Conservation (phyloP, 179 eudicot species). For the Patellifolia procumbens region DNA sequence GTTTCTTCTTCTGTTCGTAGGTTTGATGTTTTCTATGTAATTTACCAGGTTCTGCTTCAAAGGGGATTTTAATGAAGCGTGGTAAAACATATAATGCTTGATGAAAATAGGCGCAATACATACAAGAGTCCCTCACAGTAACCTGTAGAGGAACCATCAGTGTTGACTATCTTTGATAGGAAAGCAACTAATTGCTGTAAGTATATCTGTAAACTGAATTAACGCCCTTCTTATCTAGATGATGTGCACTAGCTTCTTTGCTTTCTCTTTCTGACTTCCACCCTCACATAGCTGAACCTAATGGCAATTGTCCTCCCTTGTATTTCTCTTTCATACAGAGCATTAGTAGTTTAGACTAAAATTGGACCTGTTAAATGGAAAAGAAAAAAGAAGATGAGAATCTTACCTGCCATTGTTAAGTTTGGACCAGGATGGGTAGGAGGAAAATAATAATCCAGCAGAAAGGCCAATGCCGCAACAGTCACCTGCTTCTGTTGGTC, state of each 20-base stretch:
- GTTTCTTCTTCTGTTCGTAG: neutral
- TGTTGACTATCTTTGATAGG: slow-evolving; percentile 46
- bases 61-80: slow-evolving; percentile 46
- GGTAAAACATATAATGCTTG: slow-evolving; percentile 64
- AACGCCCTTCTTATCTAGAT: neutral
- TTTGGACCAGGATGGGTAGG: slow-evolving; percentile 93
- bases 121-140: slow-evolving; percentile 46
- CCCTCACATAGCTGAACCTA: neutral
- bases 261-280: neutral
- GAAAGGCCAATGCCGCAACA: slow-evolving; percentile 29
- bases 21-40: slow-evolving; percentile 3
- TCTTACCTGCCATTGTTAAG: slow-evolving; percentile 57
- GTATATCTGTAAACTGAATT: too few relatives aligned
- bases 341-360: slow-evolving; percentile 74
- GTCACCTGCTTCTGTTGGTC: slow-evolving; percentile 23
- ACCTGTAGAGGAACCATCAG: slow-evolving; percentile 46
- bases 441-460: slow-evolving; percentile 50
- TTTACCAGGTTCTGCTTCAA: slow-evolving; percentile 36
- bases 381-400: slow-evolving; percentile 63
- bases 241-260: neutral
- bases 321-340: slow-evolving; percentile 45
- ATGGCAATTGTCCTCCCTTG: neutral
- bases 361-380: slow-evolving; percentile 92
- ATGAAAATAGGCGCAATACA: slow-evolving; percentile 77
- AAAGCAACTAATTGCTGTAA: slow-evolving; percentile 69